Base-by-base conservation (phyloP, 495 filamentous ascomycete species). In the Penicillium goetzii region DNA sequence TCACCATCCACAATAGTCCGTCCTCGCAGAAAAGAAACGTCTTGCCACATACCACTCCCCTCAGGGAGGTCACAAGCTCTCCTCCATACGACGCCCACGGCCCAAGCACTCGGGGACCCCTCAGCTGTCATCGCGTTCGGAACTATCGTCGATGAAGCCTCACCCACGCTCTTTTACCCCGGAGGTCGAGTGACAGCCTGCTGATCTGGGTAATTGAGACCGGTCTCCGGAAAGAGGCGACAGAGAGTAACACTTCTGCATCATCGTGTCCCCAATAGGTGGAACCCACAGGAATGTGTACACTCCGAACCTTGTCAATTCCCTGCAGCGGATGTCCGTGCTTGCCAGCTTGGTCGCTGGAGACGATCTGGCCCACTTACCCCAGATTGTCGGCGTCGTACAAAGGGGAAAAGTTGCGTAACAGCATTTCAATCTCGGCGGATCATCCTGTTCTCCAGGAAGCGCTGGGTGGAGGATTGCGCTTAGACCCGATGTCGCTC, bases 341-440 rank as follows among this genome's bases (percentile, higher is more conserved):
- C 76, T 72, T n/a, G n/a, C n/a, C n/a, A n/a, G n/a, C n/a, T n/a
- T 69, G 67, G 28, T 68, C 30, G 64, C 58, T 69, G 60, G 59
- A 70, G 63, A 70, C 66, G 77, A 78, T 78, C 72, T 71, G 73
- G 73, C 71, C 77, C 77, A 80, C 77, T 77, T 77, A 75, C 77
- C 77, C 77, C 77, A 76, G 77, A 78, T 78, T 76, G 69, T 68
- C 25, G 56, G 57, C 41, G 60, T 68, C n/a, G 52, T 58, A 66
- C 59, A 62, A 62, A 62, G 51, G 64, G 58, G 50, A 55, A 40
- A 41, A 50, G 47, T 62, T 65, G 58, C 60, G 59, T 60, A 63
- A 63, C 56, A n/a, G 56, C 50, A 58, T 70, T 65, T 50, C 61
- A 61, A 64, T 59, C 14, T 61, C 40, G 64, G 54, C 61, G 45